Percentiles rank a stretch among this genome's conserved stretches.
phyloP scores from a whole-genome alignment of 805 yeast species.

The Clavispora phyllophila region DNA sequence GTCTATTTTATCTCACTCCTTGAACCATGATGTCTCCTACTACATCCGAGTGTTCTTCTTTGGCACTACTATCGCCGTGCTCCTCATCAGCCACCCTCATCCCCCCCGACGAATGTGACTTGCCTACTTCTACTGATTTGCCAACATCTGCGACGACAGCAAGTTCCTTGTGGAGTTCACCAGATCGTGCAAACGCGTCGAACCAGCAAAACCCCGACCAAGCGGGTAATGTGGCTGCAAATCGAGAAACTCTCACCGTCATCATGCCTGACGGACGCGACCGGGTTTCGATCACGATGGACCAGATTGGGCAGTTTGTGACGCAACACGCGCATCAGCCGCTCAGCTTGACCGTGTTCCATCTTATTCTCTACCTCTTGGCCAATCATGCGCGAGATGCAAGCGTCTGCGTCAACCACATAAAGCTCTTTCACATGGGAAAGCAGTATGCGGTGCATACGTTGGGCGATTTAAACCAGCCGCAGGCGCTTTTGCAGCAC shows the following conservation, averaged over 20 bases:
- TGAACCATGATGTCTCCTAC: background rate
- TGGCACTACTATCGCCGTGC: slow-evolving; percentile 9
- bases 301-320: slow-evolving; percentile 9
- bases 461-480: slow-evolving; percentile 5
- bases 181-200: no score
- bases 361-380: slow-evolving; percentile 11
- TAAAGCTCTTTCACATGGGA: slow-evolving; percentile 14
- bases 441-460: slow-evolving; percentile 8
- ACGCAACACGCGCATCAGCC: background rate
- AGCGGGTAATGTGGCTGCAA: no score
- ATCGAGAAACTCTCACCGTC: slow-evolving; percentile 2
- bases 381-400: slow-evolving; percentile 2
- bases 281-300: slow-evolving; percentile 1
- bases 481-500: slow-evolving; percentile 5
- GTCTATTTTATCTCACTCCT: no score
- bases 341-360: slow-evolving; percentile 4
- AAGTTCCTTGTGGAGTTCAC: no score
- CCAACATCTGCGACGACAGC: background rate
- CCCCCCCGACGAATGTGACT: background rate
- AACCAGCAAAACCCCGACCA: no score
- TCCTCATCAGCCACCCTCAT: slow-evolving; percentile 9
- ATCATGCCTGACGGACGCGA: slow-evolving; percentile 12
- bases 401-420: slow-evolving; percentile 5
- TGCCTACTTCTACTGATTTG: background rate
- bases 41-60: background rate